Conservation (phyloP, 2,329 filamentous ascomycete genomes). For the Fusarium denticulatum region DNA sequence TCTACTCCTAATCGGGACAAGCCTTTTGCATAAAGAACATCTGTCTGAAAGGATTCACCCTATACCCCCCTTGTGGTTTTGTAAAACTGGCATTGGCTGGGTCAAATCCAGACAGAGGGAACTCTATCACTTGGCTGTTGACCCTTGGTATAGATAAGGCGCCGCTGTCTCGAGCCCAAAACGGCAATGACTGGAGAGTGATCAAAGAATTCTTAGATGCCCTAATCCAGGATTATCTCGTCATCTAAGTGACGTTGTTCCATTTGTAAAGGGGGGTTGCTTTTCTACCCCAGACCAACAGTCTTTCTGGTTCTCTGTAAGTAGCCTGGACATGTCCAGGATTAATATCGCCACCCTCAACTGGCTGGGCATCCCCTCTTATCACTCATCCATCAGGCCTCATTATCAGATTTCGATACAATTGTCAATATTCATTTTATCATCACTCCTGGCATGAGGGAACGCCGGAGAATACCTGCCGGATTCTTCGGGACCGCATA, state of each 20-base stretch:
- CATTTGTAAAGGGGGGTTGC: neutral
- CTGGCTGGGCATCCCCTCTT: neutral
- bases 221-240: neutral
- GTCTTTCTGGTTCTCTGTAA: neutral
- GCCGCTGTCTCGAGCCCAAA: neutral
- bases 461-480: constrained; percentile 6
- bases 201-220: too few species aligned
- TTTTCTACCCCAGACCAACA: neutral
- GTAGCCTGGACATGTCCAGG: neutral
- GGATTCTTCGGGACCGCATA: constrained; percentile 9
- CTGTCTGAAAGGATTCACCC: neutral
- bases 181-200: neutral
- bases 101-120: neutral
- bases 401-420: neutral
- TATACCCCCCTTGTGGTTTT: neutral
- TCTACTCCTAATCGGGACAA: constrained; percentile 27
- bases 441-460: neutral
- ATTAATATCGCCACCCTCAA: neutral
- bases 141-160: neutral
- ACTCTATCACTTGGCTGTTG: neutral
- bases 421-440: neutral
- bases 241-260: neutral
- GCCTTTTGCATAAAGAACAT: neutral
- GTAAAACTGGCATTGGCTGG: neutral
- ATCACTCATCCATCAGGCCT: neutral